These are phyloP conservation scores for Parmelia sp. DNA, from an alignment of 495 filamentous ascomycete species.

Conservation along the genomic window DNA sequence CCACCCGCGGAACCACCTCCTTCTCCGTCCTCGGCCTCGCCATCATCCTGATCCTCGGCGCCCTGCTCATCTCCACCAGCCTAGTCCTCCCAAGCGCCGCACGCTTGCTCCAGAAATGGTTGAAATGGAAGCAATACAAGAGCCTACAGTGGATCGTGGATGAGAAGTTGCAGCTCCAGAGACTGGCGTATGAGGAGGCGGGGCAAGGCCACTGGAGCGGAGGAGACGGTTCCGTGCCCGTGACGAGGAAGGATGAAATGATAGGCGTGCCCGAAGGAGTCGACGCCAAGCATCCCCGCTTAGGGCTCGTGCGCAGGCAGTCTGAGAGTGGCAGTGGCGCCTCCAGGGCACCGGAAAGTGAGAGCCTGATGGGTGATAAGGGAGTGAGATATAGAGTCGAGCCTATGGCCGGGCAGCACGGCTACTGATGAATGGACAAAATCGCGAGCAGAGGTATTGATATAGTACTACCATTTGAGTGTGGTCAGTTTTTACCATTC, in stretches of 20 bases:
- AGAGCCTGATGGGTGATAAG: slow-evolving; percentile 6
- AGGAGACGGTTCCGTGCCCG: slow-evolving; percentile 19
- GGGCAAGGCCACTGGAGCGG: slow-evolving; percentile 28
- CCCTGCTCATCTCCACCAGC: slow-evolving; percentile 26
- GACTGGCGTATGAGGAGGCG: slow-evolving; percentile 28
- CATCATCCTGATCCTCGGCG: slow-evolving; percentile 28
- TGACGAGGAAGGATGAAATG: slow-evolving; percentile 15
- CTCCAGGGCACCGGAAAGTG: neutral
- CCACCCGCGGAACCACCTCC: slow-evolving; percentile 19
- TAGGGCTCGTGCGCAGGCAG: neutral
- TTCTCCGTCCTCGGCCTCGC: slow-evolving; percentile 26
- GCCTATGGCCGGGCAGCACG: neutral
- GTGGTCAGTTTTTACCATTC: too few species aligned
- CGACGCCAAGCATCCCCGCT: neutral
- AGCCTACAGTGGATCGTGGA: slow-evolving; percentile 26
- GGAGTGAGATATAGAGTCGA: neutral
- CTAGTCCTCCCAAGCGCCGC: slow-evolving; percentile 21
- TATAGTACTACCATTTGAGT: too few species aligned
- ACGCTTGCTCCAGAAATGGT: slow-evolving; percentile 12
- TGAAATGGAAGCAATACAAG: slow-evolving; percentile 21
- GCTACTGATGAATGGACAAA: neutral
- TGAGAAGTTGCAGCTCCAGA: slow-evolving; percentile 28
- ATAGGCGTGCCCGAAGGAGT: slow-evolving; percentile 11
- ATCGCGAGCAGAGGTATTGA: too few species aligned
- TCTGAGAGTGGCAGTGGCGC: neutral